Base-by-base conservation (phyloP, 305 asterid species). In the Ruellia speciosa region DNA sequence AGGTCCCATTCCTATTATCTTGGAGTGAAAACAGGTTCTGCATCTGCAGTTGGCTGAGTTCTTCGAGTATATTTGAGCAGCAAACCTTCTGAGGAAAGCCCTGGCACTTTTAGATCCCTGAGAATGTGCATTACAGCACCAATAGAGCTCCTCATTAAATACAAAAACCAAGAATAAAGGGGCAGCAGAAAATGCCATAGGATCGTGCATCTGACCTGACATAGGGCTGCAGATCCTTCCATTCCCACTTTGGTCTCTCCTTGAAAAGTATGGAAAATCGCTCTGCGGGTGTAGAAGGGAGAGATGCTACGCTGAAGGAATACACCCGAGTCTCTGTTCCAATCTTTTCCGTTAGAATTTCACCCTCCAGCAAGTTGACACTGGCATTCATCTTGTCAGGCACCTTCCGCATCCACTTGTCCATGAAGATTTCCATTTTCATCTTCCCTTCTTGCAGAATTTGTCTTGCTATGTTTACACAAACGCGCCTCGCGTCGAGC, bases 71-170 rank as follows among this genome's bases (percentile, higher is more conserved):
- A 90, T 63, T 90, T 87, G 56, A 90, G 96, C 37, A 90, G 94
- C 59, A 90, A 64, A 54, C 86, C 95, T 62, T 90, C 98, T 37
- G 85, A 65, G 60, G 98, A 76, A 69, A 90, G 90, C 52, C 96
- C 95, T 0, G 98, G 95, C 56, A 87, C 95, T 66, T 70, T 79
- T 58, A 90, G 66, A 81, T 90, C 94, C 84, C 98, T 89, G 51
- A 54, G 70, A 20, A 63, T 6, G 41, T 37, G 40, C 52, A 59
- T 16, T 46, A n/a, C 40, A 49, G 13, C 20, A 63, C 52, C 58
- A 62, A 58, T 24, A 4, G 31, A 24, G 2, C 31, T 24, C 2
- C 4, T 24, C 31, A 4, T 24, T 24, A 24, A 24, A 24, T 24
- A 24, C 31, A 24, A 24, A 5, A 40, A 43, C 49, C n/a, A 43